Conservation (phyloP, 1,139 yeast genomes). For the Saccharomycopsis phalli region DNA sequence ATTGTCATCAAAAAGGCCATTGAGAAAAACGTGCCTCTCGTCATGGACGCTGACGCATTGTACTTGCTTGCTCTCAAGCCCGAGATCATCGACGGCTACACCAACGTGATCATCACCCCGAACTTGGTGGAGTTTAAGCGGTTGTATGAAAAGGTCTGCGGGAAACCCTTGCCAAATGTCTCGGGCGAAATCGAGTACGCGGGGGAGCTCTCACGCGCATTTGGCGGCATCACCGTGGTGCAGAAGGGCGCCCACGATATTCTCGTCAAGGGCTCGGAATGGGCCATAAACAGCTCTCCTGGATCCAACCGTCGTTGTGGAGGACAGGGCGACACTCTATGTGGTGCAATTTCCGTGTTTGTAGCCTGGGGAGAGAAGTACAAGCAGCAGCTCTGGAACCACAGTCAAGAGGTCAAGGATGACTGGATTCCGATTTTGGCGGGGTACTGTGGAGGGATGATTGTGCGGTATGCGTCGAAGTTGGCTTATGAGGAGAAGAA, state of each 20-base stretch:
- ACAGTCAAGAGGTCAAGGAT: conserved; percentile 26
- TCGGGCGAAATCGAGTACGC: conserved; percentile 28
- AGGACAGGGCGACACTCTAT: conserved; percentile 82
- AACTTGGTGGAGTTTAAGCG: conserved; percentile 79
- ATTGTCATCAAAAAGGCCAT: conserved; percentile 50
- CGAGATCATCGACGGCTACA: conserved; percentile 39
- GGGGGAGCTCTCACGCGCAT: conserved; percentile 40
- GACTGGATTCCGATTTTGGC: conserved; percentile 45
- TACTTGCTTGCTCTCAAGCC: conserved; percentile 53
- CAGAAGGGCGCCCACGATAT: conserved; percentile 65
- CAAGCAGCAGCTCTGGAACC: conserved; percentile 46
- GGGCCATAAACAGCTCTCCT: conserved; percentile 32
- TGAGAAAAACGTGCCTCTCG: conserved; percentile 48
- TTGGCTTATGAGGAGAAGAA: conserved; percentile 60
- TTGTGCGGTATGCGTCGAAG: conserved; percentile 58
- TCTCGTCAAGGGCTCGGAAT: conserved; percentile 43
- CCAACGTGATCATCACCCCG: conserved; percentile 71
- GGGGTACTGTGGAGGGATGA: conserved; percentile 62
- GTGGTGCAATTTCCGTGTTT: conserved; percentile 64
- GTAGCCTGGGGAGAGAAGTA: conserved; percentile 61
- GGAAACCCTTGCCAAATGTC: conserved; percentile 26
- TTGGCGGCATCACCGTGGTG: conserved; percentile 59
- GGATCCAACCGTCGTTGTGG: conserved; percentile 75
- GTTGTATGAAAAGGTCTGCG: conserved; percentile 27
- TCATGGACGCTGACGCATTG: conserved; percentile 86